These are phyloP conservation scores for Stentor coeruleus DNA, from an alignment of 73 alveolate species.

Conservation along the genomic window DNA sequence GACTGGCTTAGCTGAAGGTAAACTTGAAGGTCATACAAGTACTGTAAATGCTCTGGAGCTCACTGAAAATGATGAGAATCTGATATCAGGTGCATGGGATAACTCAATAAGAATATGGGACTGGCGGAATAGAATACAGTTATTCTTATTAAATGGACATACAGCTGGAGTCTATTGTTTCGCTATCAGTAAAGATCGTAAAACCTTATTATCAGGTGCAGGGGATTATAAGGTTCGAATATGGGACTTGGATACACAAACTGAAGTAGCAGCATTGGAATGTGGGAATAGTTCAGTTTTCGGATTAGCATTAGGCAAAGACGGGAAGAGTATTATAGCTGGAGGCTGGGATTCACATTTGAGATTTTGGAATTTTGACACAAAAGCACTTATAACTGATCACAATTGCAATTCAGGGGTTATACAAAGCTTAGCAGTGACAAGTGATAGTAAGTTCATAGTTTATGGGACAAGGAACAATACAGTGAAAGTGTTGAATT, in stretches of 20 bases:
- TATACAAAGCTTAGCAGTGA: background rate
- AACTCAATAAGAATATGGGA: background rate
- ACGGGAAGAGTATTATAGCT: background rate
- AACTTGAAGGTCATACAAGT: background rate
- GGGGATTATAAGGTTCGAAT: background rate
- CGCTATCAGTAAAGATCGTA: background rate
- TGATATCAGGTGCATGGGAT: background rate
- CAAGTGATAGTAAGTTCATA: background rate
- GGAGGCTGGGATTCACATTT: conserved; percentile 22
- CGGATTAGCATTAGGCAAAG: background rate
- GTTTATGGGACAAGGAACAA: background rate
- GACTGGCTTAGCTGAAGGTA: background rate
- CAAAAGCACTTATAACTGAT: background rate
- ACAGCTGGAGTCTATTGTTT: background rate
- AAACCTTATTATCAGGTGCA: background rate
- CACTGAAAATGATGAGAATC: background rate
- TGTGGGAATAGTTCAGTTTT: background rate
- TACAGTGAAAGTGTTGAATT: background rate
- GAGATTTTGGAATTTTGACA: conserved; percentile 12
- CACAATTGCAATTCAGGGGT: background rate
- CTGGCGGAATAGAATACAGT: background rate
- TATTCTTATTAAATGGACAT: background rate
- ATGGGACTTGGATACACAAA: background rate
- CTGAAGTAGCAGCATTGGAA: background rate
- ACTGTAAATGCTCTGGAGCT: background rate